These are phyloP conservation scores for Quercus agrifolia DNA, from an alignment of 306 rosid species.

Conservation along the genomic window DNA sequence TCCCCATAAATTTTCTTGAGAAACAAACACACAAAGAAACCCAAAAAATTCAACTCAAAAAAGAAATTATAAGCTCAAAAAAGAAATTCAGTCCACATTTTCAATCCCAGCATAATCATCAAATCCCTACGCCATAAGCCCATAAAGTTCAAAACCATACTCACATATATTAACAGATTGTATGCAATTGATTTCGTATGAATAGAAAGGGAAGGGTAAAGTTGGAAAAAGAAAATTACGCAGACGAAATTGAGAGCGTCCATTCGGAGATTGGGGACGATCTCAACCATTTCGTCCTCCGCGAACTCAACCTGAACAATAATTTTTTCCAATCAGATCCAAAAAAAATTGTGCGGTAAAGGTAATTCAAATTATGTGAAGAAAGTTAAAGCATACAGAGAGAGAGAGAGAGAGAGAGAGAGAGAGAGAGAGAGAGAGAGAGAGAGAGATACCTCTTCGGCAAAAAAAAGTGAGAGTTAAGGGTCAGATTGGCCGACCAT, in stretches of 20 bases:
- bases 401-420: neutral
- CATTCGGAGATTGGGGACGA: slow-evolving; percentile 85
- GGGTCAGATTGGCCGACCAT: slow-evolving; percentile 52
- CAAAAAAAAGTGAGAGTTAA: slow-evolving; percentile 27
- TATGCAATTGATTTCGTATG: neutral
- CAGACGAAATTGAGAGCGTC: slow-evolving; percentile 67
- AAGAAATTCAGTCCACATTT: no score
- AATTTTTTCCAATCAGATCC: neutral
- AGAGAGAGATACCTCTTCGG: slow-evolving; percentile 37
- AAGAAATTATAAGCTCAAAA: no score
- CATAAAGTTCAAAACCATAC: neutral
- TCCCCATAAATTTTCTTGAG: no score
- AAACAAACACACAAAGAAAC: no score
- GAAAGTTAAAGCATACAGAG: neutral
- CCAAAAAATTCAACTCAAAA: no score
- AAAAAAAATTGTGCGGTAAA: neutral
- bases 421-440: no score
- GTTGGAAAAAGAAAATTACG: slow-evolving; percentile 26
- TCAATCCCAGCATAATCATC: no score
- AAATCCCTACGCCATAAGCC: no score
- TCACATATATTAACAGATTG: neutral
- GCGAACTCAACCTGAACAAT: slow-evolving; percentile 77
- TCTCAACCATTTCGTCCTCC: slow-evolving; percentile 70
- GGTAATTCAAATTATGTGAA: no score
- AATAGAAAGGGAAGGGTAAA: neutral